These are phyloP conservation scores for Aspergillus sclerotioniger DNA, from an alignment of 495 filamentous ascomycete species.

Conservation along the genomic window DNA sequence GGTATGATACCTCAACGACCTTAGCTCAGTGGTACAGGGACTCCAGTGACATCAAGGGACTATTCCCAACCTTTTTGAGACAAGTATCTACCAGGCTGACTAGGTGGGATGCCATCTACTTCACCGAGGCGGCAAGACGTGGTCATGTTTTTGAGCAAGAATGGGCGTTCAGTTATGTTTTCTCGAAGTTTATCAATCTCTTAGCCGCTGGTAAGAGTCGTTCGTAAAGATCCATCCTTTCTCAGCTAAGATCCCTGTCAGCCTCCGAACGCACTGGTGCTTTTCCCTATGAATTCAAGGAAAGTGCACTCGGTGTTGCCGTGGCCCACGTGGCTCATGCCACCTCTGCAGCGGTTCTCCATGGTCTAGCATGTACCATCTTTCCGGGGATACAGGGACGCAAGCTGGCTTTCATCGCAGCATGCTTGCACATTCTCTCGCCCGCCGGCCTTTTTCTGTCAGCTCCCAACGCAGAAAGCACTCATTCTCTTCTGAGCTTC, in stretches of 20 bases:
- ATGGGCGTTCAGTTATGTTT: conserved; percentile 8
- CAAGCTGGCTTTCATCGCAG: conserved; percentile 8
- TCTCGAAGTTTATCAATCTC: neutral
- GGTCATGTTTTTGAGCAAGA: conserved; percentile 9
- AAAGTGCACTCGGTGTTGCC: neutral
- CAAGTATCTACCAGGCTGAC: conserved; percentile 3
- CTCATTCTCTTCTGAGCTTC: conserved; percentile 6
- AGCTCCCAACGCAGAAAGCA: conserved; percentile 6
- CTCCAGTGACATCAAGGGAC: neutral
- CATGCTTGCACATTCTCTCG: conserved; percentile 9
- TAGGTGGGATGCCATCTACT: conserved; percentile 12
- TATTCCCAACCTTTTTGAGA: neutral
- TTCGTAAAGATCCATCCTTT: neutral
- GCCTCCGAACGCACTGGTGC: neutral
- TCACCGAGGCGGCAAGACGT: conserved; percentile 3
- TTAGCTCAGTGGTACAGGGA: neutral
- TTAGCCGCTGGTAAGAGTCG: neutral
- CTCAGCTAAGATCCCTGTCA: neutral
- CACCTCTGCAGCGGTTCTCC: neutral
- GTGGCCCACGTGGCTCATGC: conserved; percentile 7
- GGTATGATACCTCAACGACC: conserved; percentile 12
- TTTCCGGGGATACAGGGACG: conserved; percentile 7
- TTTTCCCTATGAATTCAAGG: neutral
- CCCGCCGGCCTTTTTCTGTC: conserved; percentile 9
- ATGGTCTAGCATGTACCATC: neutral